Evolutionary conservation across 768 basidiomycete species (phyloP), one percentile per base, ranked within the genome.

Genomic region (Lactarius evosmus): DNA sequence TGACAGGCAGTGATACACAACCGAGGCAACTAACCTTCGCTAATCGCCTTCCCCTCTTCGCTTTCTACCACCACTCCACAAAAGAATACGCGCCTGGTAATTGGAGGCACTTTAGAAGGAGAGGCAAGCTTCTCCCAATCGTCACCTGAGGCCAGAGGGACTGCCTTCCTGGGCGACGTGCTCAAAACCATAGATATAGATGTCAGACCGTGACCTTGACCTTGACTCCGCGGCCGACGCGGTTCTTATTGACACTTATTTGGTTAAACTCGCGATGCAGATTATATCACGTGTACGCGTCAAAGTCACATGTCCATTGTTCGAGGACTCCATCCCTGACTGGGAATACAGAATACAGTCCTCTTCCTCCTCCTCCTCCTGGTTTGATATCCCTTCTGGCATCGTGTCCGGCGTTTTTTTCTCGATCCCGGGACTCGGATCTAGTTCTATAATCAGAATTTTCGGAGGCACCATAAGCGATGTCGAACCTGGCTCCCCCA

Each of bases 31-130:
- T 71, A 73, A 86, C 90, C 89, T 74, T 86, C 84, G 41, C 85
- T 81, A 56, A 91, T 80, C 62, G 84, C 80, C 69, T 79, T 82
- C 7, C 88, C 89, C 67, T 83, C 81, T 67, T 88, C 88, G 57
- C 85, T 86, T 76, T 97, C 93, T 33, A 96, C 87, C 16, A 96
- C 91, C 22, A 96, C 90, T 50, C 91, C 91, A 71, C 90, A 92
- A 72, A 89, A 89, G 74, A 95, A 96, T 29, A 88, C 90, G 72
- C 94, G 88, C 73, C 82, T 87, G 7, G 89, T 95, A 66, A 84
- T 69, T 56, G 76, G 74, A 34, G 76, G 71, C 11, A 70, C 72
- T 19, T 75, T 74, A 46, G 82, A 75, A 36, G 73, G 75, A 33
- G 75, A 66, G 52, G 61, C 65, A 56, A 69, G 77, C 55, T 80